Conservation (phyloP, 768 basidiomycete genomes). For the Cystobasidiopsis lactophilus region DNA sequence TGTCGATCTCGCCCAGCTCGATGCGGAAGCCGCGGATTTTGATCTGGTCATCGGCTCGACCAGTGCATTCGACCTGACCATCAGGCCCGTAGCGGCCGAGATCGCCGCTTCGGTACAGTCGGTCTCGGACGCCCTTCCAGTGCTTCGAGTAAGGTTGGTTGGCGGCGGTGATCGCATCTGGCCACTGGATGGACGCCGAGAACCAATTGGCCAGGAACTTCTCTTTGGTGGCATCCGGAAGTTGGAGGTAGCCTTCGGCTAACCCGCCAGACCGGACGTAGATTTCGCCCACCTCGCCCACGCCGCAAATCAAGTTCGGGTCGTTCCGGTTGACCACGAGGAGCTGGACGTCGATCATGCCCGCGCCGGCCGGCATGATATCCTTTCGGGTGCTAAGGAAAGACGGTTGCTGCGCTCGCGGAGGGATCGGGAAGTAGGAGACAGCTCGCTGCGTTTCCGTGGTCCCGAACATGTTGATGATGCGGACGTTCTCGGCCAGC, state of each 20-base stretch:
- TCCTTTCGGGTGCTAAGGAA: constrained; percentile 90
- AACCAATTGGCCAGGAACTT: constrained; percentile 98
- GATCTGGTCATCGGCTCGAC: constrained; percentile 93
- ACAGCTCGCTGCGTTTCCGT: constrained; percentile 98
- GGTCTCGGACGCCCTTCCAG: constrained; percentile 88
- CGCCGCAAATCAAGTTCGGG: constrained; percentile 59
- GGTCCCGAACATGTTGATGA: constrained; percentile 99
- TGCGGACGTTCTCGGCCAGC: constrained; percentile 71
- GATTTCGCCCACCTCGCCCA: constrained; percentile 95
- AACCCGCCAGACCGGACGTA: constrained; percentile 91
- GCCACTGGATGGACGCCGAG: constrained; percentile 31
- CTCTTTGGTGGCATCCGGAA: constrained; percentile 47
- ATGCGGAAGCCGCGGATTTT: constrained; percentile 99
- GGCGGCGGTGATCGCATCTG: constrained; percentile 45
- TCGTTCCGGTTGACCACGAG: constrained; percentile 83
- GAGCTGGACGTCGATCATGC: constrained; percentile 94
- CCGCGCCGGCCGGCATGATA: constrained; percentile 88
- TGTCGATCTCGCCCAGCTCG: constrained; percentile 94
- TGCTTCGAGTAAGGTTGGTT: constrained; percentile 49
- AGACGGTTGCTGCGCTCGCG: constrained; percentile 57
- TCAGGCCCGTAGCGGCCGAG: constrained; percentile 79
- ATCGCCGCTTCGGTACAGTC: constrained; percentile 96
- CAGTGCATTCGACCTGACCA: constrained; percentile 87
- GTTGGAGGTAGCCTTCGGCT: constrained; percentile 80
- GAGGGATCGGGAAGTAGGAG: constrained; percentile 82